Evolutionary conservation across 2,329 filamentous ascomycete species (phyloP), one percentile per base, ranked within the genome.

Genomic region (Huntiella bhutanensis): DNA sequence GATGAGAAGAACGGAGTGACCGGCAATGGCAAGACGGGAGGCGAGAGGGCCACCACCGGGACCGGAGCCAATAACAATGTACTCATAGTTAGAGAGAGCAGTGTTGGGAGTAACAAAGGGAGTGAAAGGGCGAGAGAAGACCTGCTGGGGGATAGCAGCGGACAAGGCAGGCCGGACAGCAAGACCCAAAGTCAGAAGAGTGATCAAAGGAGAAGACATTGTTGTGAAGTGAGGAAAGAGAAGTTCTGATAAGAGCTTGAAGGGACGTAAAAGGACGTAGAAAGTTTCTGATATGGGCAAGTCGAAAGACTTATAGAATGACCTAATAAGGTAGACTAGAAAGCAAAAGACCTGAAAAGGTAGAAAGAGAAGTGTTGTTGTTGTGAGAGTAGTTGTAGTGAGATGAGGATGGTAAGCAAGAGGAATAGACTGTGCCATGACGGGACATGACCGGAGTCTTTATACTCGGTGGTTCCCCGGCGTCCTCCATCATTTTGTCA

Each of bases 51-150:
- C 70, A 41, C 71, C 71, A 32, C 71, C 71, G 2, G 71, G 63
- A 2, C 71, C 71, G 10, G 68, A 72, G 4, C 73, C 73, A 33
- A 76, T 67, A 12, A 77, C 62, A n/a, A 76, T 62, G 57, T 75
- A 77, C 51, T 75, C 73, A 52, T 75, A 75, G 32, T 41, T 12
- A 4, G 47, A 43, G 12, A 49, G 47, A 17, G 39, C 33, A 10
- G 41, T 36, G 32, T 42, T 33, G 11, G 28, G 35, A 16, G 47
- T 49, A 15, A 49, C 38, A 16, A 45, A 49, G 33, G 47, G 42
- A 13, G 19, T 41, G 33, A 32, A 32, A 7, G 17, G 35, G 19
- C 34, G 13, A 17, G 22, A 13, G 12, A 16, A 13, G 11, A 19
- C 10, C 13, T n/a, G 11, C 11, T 19, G 15, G 38, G 35, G 33